Conservation (phyloP, 2,329 filamentous ascomycete genomes). For the Dothideomycetes sp. region DNA sequence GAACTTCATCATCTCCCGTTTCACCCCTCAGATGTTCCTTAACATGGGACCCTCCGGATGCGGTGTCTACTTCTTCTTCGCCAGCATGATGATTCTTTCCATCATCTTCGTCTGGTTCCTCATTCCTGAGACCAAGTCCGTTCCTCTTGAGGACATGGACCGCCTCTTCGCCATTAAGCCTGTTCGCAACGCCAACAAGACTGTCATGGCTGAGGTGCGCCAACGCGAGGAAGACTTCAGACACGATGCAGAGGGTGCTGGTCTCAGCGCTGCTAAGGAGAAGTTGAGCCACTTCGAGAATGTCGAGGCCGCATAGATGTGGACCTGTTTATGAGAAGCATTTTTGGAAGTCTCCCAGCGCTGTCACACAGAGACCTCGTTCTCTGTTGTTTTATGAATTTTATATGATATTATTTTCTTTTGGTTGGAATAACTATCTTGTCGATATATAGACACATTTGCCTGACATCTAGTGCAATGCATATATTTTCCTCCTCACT, state of each 20-base stretch:
- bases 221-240: slow-evolving; percentile 29
- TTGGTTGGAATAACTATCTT: no score
- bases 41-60: slow-evolving; percentile 28
- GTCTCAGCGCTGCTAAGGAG: slow-evolving; percentile 24
- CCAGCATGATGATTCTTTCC: slow-evolving; percentile 33
- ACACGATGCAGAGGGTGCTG: slow-evolving; percentile 26
- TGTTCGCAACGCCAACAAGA: slow-evolving; percentile 27
- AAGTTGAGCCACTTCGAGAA: slow-evolving; percentile 21
- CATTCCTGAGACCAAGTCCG: slow-evolving; percentile 31
- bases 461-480: no score
- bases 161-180: slow-evolving; percentile 35
- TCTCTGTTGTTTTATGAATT: no score
- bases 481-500: no score
- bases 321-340: no score
- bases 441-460: no score
- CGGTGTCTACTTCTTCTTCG: slow-evolving; percentile 35
- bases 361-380: no score
- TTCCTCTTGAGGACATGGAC: slow-evolving; percentile 37
- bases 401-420: no score
- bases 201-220: slow-evolving; percentile 24
- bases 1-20: slow-evolving; percentile 59
- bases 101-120: slow-evolving; percentile 36
- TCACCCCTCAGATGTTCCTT: slow-evolving; percentile 53
- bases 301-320: background rate
- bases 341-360: no score